Evolutionary conservation across 1,284 basidiomycete species (phyloP).

Genomic region (Marasmius tenuissimus): DNA sequence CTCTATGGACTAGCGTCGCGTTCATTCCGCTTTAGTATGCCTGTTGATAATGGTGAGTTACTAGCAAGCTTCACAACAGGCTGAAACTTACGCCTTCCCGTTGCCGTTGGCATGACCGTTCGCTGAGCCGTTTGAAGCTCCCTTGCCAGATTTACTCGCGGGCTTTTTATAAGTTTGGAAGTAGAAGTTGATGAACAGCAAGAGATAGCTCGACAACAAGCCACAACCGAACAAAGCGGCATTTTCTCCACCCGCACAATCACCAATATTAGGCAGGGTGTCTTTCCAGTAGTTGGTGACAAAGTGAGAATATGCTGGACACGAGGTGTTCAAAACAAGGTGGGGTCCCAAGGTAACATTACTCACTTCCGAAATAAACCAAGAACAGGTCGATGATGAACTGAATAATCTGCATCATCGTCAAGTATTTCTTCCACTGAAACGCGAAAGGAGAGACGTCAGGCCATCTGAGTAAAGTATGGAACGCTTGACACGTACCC

Average conservation of each 20-base stretch:
- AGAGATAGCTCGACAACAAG: constrained; percentile 87
- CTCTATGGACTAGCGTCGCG: no score
- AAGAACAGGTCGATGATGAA: constrained; percentile 89
- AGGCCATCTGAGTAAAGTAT: constrained; percentile 2
- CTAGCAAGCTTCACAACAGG: background rate
- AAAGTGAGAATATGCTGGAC: constrained; percentile 82
- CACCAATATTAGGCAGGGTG: constrained; percentile 65
- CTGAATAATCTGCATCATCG: constrained; percentile 93
- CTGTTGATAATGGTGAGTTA: background rate
- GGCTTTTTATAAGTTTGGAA: constrained; percentile 81
- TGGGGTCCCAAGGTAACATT: constrained; percentile 11
- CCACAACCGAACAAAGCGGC: constrained; percentile 90
- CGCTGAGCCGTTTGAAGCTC: constrained; percentile 28
- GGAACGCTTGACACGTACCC: constrained; percentile 58
- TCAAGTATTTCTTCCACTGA: constrained; percentile 97
- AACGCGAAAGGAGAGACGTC: constrained; percentile 6
- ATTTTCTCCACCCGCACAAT: constrained; percentile 87
- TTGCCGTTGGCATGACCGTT: constrained; percentile 37
- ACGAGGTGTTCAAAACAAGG: constrained; percentile 14
- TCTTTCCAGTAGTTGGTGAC: constrained; percentile 60
- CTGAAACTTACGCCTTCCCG: constrained; percentile 29
- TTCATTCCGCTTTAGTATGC: background rate
- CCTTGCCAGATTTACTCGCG: constrained; percentile 33
- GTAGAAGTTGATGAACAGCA: constrained; percentile 91
- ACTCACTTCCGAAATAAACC: constrained; percentile 93